Base-by-base conservation (phyloP, 352 stramenopile genomes). In the Thraustochytrium sp. region DNA sequence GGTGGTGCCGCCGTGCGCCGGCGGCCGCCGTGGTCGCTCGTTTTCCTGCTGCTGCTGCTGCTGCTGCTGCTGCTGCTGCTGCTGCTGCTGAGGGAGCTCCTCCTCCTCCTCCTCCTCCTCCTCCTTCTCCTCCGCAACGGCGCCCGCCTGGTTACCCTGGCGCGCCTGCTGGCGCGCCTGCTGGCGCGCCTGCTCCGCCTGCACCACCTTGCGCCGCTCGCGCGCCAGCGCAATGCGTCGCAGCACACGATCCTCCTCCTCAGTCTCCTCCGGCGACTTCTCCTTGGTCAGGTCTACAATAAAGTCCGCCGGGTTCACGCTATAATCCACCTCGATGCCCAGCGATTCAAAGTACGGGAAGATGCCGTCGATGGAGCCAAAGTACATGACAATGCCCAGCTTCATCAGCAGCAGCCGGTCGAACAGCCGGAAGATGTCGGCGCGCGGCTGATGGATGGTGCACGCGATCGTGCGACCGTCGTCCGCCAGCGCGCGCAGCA, bases 401-500 rank as follows among this genome's bases (percentile, higher is more conserved):
- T 92, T 90, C 0, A 95, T 87, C 11, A 94, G 78, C 2, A 94
- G 56, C 0, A 94, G 54, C 23, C 87, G 85, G 82, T 95, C 92
- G 74, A 95, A 94, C 31, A 94, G 83, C 78, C 92, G 87, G 51
- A 94, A 95, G 84, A 95, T 94, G 55, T 90, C 89, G 46, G 90
- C 93, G 37, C 89, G 91, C 0, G 92, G 92, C 78, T 91, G 89
- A 74, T 91, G 89, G 63, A 91, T 91, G 44, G 88, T 89, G 46
- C 89, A 89, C 42, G 94, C 62, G 61, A 95, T 89, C 0, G 91
- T 94, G 64, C 92, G 90, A 2, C 90, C 91, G 13, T 75, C 26
- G 26, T 80, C 48, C 5, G 68, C 68, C 3, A 80, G 68, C 18
- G 4, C n/a, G 31, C 68, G 68, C 4, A 80, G 68, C 4, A 80